Evolutionary conservation across 2,329 filamentous ascomycete species (phyloP).

Genomic region (Microdochium paspali): DNA sequence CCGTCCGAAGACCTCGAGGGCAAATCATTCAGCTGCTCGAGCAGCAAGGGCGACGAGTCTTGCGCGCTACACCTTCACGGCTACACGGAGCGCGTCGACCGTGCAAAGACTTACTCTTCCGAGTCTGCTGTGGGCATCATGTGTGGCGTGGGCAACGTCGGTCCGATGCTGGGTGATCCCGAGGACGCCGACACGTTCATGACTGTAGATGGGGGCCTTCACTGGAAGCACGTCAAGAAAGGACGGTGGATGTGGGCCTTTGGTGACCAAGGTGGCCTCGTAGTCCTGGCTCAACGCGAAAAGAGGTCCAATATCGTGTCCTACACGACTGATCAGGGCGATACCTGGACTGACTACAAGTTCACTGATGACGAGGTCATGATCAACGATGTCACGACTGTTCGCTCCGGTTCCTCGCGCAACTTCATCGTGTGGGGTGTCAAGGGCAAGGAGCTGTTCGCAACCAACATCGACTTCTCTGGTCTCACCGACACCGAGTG

Average conservation of each 20-base stretch:
- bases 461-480: constrained; percentile 83
- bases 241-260: constrained; percentile 90
- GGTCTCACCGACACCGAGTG: constrained; percentile 69
- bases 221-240: constrained; percentile 77
- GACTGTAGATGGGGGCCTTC: constrained; percentile 82
- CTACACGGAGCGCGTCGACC: constrained; percentile 83
- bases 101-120: constrained; percentile 78
- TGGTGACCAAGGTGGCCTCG: constrained; percentile 87
- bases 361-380: constrained; percentile 65
- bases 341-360: constrained; percentile 64
- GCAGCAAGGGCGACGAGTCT: constrained; percentile 45
- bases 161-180: constrained; percentile 52
- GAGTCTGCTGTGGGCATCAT: constrained; percentile 81
- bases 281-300: constrained; percentile 73
- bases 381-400: constrained; percentile 74
- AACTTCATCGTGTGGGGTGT: constrained; percentile 89
- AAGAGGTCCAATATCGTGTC: constrained; percentile 58
- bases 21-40: constrained; percentile 61
- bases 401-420: constrained; percentile 79
- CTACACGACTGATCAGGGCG: constrained; percentile 75
- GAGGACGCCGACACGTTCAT: constrained; percentile 83
- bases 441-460: constrained; percentile 49
- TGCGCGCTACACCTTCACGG: constrained; percentile 91
- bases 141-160: constrained; percentile 88
- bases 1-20: constrained; percentile 61